phyloP scores from a whole-genome alignment of 2,329 filamentous ascomycete species.

The Colletotrichum neosansevieriae region DNA sequence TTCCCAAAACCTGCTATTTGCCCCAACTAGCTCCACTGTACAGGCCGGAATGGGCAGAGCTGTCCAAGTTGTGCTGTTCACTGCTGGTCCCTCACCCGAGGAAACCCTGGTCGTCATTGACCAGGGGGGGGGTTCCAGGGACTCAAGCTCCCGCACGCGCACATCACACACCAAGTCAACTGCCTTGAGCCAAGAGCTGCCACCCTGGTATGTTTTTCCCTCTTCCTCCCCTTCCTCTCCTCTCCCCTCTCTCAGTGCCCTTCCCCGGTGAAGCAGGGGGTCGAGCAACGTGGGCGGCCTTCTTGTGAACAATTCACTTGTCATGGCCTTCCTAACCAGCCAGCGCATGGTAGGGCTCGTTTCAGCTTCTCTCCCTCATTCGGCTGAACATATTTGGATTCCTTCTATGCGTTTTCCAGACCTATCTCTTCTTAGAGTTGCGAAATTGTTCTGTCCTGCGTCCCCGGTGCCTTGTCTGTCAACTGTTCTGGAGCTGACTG shows the following conservation, averaged over 20 bases:
- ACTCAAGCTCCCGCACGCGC: constrained; percentile 31
- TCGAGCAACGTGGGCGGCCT: constrained; percentile 27
- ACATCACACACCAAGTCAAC: constrained; percentile 35
- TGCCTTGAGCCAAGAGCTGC: constrained; percentile 41
- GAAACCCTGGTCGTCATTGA: constrained; percentile 28
- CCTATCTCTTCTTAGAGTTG: constrained; percentile 47
- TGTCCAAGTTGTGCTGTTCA: constrained; percentile 28
- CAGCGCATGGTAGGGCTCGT: constrained; percentile 57
- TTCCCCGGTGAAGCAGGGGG: constrained; percentile 39
- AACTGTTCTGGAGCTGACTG: constrained; percentile 46
- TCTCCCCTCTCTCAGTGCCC: constrained; percentile 7
- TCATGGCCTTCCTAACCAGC: constrained; percentile 53
- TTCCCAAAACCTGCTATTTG: constrained; percentile 39
- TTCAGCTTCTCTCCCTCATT: constrained; percentile 56
- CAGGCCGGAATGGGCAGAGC: constrained; percentile 33
- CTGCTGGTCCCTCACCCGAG: constrained; percentile 30
- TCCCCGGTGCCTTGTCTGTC: constrained; percentile 49
- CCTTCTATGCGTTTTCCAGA: constrained; percentile 55
- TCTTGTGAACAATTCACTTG: constrained; percentile 51
- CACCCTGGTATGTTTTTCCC: constrained; percentile 22
- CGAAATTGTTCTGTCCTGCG: constrained; percentile 48
- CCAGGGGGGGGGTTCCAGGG: constrained; percentile 18
- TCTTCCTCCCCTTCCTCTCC: constrained; percentile 27
- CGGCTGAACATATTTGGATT: constrained; percentile 53
- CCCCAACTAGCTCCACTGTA: constrained; percentile 31